Conservation (phyloP, 768 basidiomycete species). For the Dictyophora rubrovolvata region DNA sequence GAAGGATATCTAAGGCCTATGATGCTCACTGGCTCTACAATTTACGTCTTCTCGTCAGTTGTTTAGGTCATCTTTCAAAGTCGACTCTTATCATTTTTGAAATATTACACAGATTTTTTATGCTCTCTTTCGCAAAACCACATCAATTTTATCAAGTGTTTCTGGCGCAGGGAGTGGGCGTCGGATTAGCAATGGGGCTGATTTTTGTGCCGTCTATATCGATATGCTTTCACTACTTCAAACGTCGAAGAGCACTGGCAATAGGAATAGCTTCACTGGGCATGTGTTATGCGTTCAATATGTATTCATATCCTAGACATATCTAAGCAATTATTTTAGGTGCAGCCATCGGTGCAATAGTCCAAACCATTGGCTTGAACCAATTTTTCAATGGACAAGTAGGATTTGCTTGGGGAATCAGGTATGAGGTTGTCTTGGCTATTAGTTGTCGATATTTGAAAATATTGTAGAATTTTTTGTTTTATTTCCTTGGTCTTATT, state of each 20-base stretch:
- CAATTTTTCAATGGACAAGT: conserved; percentile 23
- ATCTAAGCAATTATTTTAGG: not conserved
- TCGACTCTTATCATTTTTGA: no score
- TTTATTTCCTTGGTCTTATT: conserved; percentile 14
- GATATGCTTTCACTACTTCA: conserved; percentile 39
- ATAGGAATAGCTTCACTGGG: conserved; percentile 41
- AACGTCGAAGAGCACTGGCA: conserved; percentile 28
- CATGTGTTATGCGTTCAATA: not conserved
- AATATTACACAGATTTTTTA: conserved; percentile 27
- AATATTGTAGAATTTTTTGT: not conserved
- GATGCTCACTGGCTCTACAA: not conserved
- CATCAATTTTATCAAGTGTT: conserved; percentile 27
- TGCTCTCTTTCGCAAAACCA: conserved; percentile 39
- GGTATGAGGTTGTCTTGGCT: not conserved
- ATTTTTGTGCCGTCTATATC: conserved; percentile 37
- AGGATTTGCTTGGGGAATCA: conserved; percentile 7
- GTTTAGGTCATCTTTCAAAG: no score
- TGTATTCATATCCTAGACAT: not conserved
- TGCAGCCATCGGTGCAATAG: conserved; percentile 31
- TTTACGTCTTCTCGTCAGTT: conserved; percentile 4
- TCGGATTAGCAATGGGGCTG: conserved; percentile 33
- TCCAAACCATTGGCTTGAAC: conserved; percentile 46
- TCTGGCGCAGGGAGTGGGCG: conserved; percentile 33
- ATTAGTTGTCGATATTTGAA: not conserved
- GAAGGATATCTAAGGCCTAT: conserved; percentile 5